A percentile compares a stretch with the other conserved stretches of the same genome.
Evolutionary conservation across 345 rosid genomes (phyloP).

Genomic region (Salix brachista): DNA sequence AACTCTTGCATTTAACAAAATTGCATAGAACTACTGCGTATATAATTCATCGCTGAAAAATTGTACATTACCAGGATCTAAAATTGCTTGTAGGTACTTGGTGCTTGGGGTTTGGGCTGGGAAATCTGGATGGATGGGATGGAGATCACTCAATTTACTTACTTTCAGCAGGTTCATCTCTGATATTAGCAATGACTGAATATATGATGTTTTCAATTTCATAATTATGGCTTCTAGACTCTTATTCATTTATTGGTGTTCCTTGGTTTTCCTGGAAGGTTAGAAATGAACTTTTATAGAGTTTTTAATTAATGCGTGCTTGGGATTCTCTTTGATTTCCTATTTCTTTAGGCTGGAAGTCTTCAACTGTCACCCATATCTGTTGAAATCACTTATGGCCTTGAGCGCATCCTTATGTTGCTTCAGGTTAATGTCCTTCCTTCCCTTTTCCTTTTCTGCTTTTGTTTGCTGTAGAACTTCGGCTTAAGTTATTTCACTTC

Average conservation of each 20-base stretch:
- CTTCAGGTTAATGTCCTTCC: slow-evolving; percentile 62
- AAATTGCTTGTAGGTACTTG: slow-evolving; percentile 67
- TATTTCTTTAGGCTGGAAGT: slow-evolving; percentile 74
- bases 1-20: neutral
- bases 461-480: slow-evolving; percentile 15
- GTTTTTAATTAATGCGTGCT: slow-evolving; percentile 1
- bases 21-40: neutral
- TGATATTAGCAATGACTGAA: neutral
- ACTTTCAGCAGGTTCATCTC: slow-evolving; percentile 85
- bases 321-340: slow-evolving; percentile 5
- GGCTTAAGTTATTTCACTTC: slow-evolving; percentile 23
- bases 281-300: neutral
- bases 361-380: slow-evolving; percentile 84
- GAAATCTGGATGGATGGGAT: slow-evolving; percentile 99
- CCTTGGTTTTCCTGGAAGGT: neutral
- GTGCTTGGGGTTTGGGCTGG: slow-evolving; percentile 99
- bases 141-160: slow-evolving; percentile 98
- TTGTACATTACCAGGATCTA: neutral
- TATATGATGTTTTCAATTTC: neutral
- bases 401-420: slow-evolving; percentile 93
- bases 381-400: slow-evolving; percentile 97
- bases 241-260: neutral
- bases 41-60: neutral
- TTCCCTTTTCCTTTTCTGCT: slow-evolving; percentile 11
- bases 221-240: neutral